Evolutionary conservation across 2,329 filamentous ascomycete species (phyloP).

Genomic region (Epichloe typhina): DNA sequence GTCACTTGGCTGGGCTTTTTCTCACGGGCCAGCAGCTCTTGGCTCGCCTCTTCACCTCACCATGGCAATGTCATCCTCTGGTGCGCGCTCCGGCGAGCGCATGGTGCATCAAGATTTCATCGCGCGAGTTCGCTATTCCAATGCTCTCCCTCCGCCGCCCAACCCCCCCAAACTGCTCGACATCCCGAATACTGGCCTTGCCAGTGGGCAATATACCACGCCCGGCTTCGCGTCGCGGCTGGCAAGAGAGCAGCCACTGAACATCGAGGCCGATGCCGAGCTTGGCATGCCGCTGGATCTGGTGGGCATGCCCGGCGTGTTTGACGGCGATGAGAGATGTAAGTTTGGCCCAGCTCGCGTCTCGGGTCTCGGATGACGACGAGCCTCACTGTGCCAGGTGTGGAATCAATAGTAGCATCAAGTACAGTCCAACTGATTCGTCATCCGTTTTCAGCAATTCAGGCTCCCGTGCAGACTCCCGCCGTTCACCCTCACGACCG

Average conservation of each 20-base stretch:
- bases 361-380: too few relatives aligned
- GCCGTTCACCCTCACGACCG: constrained; percentile 73
- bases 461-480: constrained; percentile 59
- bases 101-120: constrained; percentile 90
- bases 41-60: background rate
- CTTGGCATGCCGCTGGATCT: constrained; percentile 95
- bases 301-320: constrained; percentile 86
- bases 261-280: constrained; percentile 95
- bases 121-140: constrained; percentile 86
- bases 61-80: constrained; percentile 20
- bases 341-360: constrained; percentile 13
- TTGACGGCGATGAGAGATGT: constrained; percentile 93
- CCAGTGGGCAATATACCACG: constrained; percentile 77
- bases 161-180: constrained; percentile 94
- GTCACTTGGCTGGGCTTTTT: too few relatives aligned
- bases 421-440: constrained; percentile 2
- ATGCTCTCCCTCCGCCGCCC: constrained; percentile 91
- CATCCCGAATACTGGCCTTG: constrained; percentile 84
- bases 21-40: too few relatives aligned
- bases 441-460: constrained; percentile 48
- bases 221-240: constrained; percentile 82
- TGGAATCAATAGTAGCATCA: too few relatives aligned
- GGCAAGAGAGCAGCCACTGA: constrained; percentile 81
- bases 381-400: too few relatives aligned
- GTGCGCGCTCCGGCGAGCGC: constrained; percentile 36